A percentile compares a stretch with the other conserved stretches of the same genome.
Conservation (phyloP, 768 basidiomycete genomes). For the Asterophora parasitica region DNA sequence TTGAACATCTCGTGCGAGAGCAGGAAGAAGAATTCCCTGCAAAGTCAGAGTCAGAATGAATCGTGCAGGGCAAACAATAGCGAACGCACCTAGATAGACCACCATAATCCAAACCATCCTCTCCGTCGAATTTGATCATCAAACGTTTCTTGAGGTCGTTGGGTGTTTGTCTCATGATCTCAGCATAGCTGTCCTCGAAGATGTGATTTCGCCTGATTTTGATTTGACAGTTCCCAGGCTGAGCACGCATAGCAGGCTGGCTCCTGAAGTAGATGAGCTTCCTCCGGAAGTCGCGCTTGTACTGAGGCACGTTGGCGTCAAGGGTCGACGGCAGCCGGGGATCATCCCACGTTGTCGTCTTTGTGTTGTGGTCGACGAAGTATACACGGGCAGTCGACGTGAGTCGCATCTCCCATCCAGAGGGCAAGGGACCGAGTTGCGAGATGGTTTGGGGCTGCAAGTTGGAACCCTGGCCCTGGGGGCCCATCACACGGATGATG, state of each 20-base stretch:
- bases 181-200: constrained; percentile 98
- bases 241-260: constrained; percentile 96
- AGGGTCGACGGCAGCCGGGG: constrained; percentile 92
- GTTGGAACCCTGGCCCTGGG: constrained; percentile 80
- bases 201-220: constrained; percentile 98
- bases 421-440: constrained; percentile 93
- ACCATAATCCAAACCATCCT: constrained; percentile 98
- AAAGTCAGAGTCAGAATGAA: constrained; percentile 1
- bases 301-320: constrained; percentile 96
- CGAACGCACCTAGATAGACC: constrained; percentile 82
- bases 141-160: constrained; percentile 97
- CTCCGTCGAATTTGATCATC: constrained; percentile 99
- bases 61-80: not conserved
- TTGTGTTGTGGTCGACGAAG: constrained; percentile 99
- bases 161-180: constrained; percentile 99
- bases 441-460: constrained; percentile 94
- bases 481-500: constrained; percentile 94
- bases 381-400: constrained; percentile 97
- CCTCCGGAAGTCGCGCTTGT: constrained; percentile 98
- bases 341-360: constrained; percentile 99
- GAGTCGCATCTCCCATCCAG: constrained; percentile 99
- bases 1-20: constrained; percentile 99
- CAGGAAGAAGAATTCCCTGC: constrained; percentile 99
- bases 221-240: constrained; percentile 98
- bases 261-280: constrained; percentile 99